These are phyloP conservation scores for Pseudogymnoascus sp. DNA, from an alignment of 2,329 filamentous ascomycete genomes.

Conservation along the genomic window DNA sequence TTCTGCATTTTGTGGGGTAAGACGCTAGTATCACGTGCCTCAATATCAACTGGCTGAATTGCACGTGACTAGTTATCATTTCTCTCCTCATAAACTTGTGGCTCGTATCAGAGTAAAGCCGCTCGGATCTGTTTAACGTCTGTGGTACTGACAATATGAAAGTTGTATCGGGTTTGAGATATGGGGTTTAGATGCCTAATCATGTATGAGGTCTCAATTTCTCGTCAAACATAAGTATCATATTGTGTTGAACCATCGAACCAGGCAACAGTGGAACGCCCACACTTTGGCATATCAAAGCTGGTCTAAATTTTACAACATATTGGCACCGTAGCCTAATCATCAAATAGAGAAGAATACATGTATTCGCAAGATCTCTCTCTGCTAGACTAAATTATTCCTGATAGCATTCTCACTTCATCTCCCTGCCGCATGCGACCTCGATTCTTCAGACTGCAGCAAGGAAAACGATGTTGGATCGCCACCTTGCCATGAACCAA, in stretches of 20 bases:
- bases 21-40: not conserved
- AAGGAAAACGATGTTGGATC: not conserved
- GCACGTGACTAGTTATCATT: not conserved
- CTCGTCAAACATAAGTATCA: not conserved
- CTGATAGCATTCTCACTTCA: not conserved
- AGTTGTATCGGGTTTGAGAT: not conserved
- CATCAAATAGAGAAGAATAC: not conserved
- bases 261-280: no score
- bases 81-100: not conserved
- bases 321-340: not conserved
- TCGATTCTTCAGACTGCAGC: not conserved
- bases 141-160: not conserved
- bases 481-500: not conserved
- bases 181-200: no score
- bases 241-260: no score
- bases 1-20: not conserved
- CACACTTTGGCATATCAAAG: no score
- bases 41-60: not conserved
- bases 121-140: not conserved
- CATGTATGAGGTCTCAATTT: not conserved
- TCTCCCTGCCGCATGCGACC: not conserved
- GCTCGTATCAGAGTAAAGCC: not conserved
- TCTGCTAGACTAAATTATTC: not conserved
- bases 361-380: not conserved
- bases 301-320: not conserved